Evolutionary conservation across 225 moss, liverwort and hornwort genomes (phyloP), one percentile per base, ranked within the genome.

Genomic region (Asterella californica): DNA sequence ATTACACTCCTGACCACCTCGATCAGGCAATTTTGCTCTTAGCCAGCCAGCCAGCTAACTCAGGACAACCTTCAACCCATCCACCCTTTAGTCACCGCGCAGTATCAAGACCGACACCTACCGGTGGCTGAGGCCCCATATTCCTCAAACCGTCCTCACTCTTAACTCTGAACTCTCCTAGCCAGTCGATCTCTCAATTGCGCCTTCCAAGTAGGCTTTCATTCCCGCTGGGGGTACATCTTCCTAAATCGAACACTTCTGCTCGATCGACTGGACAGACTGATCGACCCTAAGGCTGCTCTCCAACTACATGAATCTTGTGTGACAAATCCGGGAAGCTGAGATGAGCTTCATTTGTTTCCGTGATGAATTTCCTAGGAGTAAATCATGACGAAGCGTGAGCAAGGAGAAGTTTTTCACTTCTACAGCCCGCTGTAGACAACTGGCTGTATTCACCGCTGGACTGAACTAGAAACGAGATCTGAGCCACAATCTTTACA

Each of bases 101-200:
- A 30, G 29, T 46, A 73, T 25, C n/a, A 48, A 73, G 50, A 73
- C 72, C 72, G 49, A 36, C 67, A 67, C 67, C 67, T 67, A 67
- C 67, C 67, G 67, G 50, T 49, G 29, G 21, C 49, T 42, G 45
- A 24, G 42, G 25, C 45, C 29, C 22, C 72, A 49, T 72, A 50
- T 49, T 50, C 49, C n/a, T 18, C 24, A 5, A 15, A 8, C 46
- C 9, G 10, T 24, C 25, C 29, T 32, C 25, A 3, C 25, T 25
- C 15, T 22, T 10, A 21, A 7, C 72, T 21, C 29, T 15, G 49
- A 73, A 73, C 29, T 24, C 22, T 32, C 72, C 27, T 49, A 21
- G 25, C 48, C 24, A 21, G 70, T 25, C 42, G 42, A 45, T 42
- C 70, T 24, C 42, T 21, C 15, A n/a, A 73, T 24, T 50, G 72